Conservation (phyloP, 2,329 filamentous ascomycete genomes). For the Zelopaecilomyces penicillatus region DNA sequence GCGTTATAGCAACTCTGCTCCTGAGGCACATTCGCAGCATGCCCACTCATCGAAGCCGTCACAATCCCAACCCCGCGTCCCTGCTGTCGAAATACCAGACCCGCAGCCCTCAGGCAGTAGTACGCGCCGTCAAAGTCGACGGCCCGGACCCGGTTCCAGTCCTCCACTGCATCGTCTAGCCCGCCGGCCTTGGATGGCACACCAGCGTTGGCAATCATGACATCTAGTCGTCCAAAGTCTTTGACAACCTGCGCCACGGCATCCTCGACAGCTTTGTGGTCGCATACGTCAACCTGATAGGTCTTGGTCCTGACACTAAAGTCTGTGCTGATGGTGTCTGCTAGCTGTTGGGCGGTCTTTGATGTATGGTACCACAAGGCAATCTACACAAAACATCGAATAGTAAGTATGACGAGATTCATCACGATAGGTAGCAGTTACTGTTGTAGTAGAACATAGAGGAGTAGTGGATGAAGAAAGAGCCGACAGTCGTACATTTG, state of each 20-base stretch:
- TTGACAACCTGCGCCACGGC: slow-evolving; percentile 19
- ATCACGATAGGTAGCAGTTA: too few relatives aligned
- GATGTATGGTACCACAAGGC: slow-evolving; percentile 12
- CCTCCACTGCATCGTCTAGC: slow-evolving; percentile 21
- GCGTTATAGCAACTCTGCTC: slow-evolving; percentile 36
- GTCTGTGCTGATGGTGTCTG: slow-evolving; percentile 8
- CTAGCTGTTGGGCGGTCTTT: background rate
- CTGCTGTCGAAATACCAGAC: slow-evolving; percentile 24
- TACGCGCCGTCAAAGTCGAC: slow-evolving; percentile 25
- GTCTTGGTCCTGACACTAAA: slow-evolving; percentile 12
- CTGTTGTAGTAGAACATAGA: too few relatives aligned
- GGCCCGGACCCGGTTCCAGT: slow-evolving; percentile 21
- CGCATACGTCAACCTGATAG: slow-evolving; percentile 13
- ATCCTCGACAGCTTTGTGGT: slow-evolving; percentile 17
- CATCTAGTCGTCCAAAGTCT: slow-evolving; percentile 26
- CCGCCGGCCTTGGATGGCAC: slow-evolving; percentile 23
- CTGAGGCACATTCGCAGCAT: slow-evolving; percentile 29
- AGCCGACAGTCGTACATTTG: slow-evolving; percentile 8
- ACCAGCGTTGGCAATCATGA: slow-evolving; percentile 27
- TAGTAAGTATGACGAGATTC: too few relatives aligned
- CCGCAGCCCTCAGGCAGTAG: slow-evolving; percentile 25
- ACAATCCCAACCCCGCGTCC: slow-evolving; percentile 26
- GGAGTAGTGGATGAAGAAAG: background rate
- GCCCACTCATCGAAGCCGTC: slow-evolving; percentile 27
- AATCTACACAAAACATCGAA: slow-evolving; percentile 1